Conservation (phyloP, 2,329 filamentous ascomycete genomes). For the Chaetomiaceae sp. region DNA sequence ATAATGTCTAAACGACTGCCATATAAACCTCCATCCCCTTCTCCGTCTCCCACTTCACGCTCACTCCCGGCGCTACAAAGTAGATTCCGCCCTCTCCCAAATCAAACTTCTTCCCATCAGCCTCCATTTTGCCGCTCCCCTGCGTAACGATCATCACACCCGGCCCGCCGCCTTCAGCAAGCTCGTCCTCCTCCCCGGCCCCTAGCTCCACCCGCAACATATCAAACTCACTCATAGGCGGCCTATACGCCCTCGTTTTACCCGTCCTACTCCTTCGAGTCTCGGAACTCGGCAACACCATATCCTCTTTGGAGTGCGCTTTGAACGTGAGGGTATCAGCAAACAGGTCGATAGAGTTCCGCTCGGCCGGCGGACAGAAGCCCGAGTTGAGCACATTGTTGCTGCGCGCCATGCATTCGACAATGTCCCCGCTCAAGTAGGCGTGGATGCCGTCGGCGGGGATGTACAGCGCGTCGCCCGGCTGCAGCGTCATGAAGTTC, state of each 20-base stretch:
- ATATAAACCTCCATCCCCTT: conserved; percentile 36
- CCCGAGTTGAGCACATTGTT: conserved; percentile 73
- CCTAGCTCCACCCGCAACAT: conserved; percentile 58
- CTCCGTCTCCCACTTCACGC: conserved; percentile 32
- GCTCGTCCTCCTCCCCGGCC: conserved; percentile 54
- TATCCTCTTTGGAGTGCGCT: conserved; percentile 54
- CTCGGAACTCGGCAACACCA: conserved; percentile 46
- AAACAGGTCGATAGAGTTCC: conserved; percentile 62
- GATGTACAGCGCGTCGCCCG: conserved; percentile 65
- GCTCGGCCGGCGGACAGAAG: conserved; percentile 64
- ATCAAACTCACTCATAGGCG: conserved; percentile 68
- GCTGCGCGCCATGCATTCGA: conserved; percentile 73
- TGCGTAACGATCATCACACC: conserved; percentile 59
- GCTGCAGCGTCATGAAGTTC: conserved; percentile 65
- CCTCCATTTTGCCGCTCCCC: conserved; percentile 54
- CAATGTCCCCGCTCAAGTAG: conserved; percentile 67
- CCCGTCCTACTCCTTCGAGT: conserved; percentile 52
- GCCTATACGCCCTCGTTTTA: conserved; percentile 59
- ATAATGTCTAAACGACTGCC: conserved; percentile 35
- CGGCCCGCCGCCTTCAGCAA: conserved; percentile 54
- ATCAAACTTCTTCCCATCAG: conserved; percentile 47
- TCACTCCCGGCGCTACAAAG: conserved; percentile 57
- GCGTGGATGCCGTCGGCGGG: conserved; percentile 71
- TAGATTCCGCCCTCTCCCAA: conserved; percentile 61
- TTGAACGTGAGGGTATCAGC: conserved; percentile 58